A percentile compares a stretch with the other conserved stretches of the same genome.
Evolutionary conservation across 2,329 filamentous ascomycete genomes (phyloP).

Genomic region (Ophiostoma sp.): DNA sequence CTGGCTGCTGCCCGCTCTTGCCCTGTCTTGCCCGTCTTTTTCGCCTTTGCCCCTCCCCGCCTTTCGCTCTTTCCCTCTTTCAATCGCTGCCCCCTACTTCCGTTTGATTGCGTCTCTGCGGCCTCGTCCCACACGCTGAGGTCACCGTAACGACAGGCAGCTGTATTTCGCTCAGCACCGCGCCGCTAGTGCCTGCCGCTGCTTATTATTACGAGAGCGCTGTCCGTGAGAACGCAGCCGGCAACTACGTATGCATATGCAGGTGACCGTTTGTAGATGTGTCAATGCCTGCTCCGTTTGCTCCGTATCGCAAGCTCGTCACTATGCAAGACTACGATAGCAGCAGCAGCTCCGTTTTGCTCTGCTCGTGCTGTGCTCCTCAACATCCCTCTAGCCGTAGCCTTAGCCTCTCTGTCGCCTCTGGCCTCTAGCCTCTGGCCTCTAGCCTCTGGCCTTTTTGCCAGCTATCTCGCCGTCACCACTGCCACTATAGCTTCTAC

Average conservation of each 20-base stretch:
- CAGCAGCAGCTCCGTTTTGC: slow-evolving; percentile 5
- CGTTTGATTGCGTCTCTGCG: slow-evolving; percentile 10
- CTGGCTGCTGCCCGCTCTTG: background rate
- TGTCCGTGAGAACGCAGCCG: too few species aligned
- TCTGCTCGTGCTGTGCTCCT: background rate
- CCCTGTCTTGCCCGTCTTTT: background rate
- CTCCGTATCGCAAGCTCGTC: background rate
- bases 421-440: background rate
- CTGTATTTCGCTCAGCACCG: background rate
- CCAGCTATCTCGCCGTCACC: slow-evolving; percentile 6
- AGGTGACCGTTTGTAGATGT: background rate
- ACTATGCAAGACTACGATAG: background rate
- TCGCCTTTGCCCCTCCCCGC: slow-evolving; percentile 19
- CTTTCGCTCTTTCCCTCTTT: slow-evolving; percentile 20
- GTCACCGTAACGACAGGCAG: slow-evolving; percentile 10
- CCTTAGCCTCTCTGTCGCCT: background rate
- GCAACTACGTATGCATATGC: too few species aligned
- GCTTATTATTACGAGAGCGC: too few species aligned
- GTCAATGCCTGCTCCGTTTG: background rate
- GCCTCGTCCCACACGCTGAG: background rate
- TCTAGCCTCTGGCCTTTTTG: background rate
- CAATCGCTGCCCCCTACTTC: slow-evolving; percentile 13
- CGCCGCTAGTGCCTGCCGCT: background rate
- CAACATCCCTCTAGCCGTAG: background rate
- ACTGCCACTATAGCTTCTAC: background rate